Evolutionary conservation across 331 rosid genomes (phyloP).

Genomic region (Pyracantha coccinea): DNA sequence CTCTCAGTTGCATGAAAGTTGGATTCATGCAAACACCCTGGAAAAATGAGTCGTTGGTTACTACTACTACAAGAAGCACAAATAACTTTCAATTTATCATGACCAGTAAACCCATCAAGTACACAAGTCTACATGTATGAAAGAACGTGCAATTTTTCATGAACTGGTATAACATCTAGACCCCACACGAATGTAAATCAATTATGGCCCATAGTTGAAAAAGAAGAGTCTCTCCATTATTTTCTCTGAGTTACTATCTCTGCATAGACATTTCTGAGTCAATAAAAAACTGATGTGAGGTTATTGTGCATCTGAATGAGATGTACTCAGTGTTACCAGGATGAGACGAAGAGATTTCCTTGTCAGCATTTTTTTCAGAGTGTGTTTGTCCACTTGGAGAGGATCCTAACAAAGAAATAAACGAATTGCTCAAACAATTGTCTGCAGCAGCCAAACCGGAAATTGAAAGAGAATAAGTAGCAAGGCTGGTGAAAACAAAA

Average conservation of each 20-base stretch:
- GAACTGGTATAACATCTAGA: neutral
- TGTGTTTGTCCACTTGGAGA: slow-evolving; percentile 12
- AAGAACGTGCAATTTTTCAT: neutral
- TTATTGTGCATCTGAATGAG: slow-evolving; percentile 4
- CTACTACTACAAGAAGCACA: slow-evolving; percentile 21
- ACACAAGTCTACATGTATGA: neutral
- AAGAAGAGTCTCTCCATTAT: slow-evolving; percentile 5
- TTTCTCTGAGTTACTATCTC: slow-evolving; percentile 13
- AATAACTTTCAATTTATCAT: neutral
- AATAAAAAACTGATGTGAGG: neutral
- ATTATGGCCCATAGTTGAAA: neutral
- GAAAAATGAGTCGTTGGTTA: slow-evolving; percentile 8
- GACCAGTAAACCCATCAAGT: neutral
- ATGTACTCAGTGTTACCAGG: slow-evolving; percentile 20
- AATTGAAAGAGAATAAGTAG: slow-evolving; percentile 11
- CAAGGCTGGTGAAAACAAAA: slow-evolving; percentile 2
- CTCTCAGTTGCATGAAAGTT: slow-evolving; percentile 19
- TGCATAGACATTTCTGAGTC: neutral
- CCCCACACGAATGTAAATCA: neutral
- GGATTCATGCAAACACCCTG: slow-evolving; percentile 31
- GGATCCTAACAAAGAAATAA: slow-evolving; percentile 14
- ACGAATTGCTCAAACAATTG: neutral
- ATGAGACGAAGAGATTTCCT: slow-evolving; percentile 23
- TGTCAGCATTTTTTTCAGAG: slow-evolving; percentile 16
- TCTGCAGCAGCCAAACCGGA: slow-evolving; percentile 17